Evolutionary conservation across 1,284 basidiomycete species (phyloP).

Genomic region (Tylopilus orsonianus): DNA sequence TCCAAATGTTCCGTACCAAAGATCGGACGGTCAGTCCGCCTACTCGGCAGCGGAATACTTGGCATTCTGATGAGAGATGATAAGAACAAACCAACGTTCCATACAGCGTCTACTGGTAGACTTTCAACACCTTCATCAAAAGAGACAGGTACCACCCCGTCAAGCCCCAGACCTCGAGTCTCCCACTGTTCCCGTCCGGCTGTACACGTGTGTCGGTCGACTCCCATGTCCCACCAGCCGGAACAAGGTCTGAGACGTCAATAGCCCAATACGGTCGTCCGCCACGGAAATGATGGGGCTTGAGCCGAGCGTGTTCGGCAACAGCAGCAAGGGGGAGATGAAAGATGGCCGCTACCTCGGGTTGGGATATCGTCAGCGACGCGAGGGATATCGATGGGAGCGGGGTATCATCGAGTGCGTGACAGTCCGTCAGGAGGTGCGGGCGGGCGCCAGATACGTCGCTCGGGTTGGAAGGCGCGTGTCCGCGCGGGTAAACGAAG

Average conservation of each 20-base stretch:
- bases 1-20: background rate
- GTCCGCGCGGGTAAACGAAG: slow-evolving; percentile 47
- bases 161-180: slow-evolving; percentile 75
- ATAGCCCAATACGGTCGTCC: slow-evolving; percentile 63
- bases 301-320: slow-evolving; percentile 46
- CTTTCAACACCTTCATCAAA: slow-evolving; percentile 38
- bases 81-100: no score
- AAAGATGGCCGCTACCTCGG: slow-evolving; percentile 69
- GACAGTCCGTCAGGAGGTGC: background rate
- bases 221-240: slow-evolving; percentile 18
- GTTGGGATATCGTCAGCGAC: slow-evolving; percentile 50
- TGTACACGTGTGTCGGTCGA: slow-evolving; percentile 26
- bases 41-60: background rate
- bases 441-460: background rate
- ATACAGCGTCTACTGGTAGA: slow-evolving; percentile 17
- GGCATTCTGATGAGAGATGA: no score
- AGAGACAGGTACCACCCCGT: slow-evolving; percentile 78
- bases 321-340: slow-evolving; percentile 64
- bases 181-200: slow-evolving; percentile 35
- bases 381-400: slow-evolving; percentile 61
- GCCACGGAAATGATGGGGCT: slow-evolving; percentile 56
- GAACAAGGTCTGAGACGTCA: slow-evolving; percentile 64
- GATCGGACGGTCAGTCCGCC: background rate
- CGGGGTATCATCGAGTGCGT: slow-evolving; percentile 38
- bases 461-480: background rate